Percentiles rank a stretch among this genome's conserved stretches.
Evolutionary conservation across 2,329 filamentous ascomycete genomes (phyloP).

Genomic region (Aspergillus transmontanensis): DNA sequence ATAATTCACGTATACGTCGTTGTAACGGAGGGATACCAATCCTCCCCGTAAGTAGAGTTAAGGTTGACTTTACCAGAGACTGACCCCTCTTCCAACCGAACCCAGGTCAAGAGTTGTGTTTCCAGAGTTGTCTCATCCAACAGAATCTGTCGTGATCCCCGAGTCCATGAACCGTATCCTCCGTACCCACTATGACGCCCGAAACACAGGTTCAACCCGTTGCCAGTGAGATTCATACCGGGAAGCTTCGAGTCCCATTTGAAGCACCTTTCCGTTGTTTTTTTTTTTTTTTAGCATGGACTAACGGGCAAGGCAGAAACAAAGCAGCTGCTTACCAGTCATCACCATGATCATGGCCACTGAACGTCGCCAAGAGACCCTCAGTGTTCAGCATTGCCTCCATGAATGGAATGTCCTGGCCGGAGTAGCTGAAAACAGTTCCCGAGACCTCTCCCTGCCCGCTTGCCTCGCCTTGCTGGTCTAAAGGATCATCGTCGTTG

Average conservation of each 20-base stretch:
- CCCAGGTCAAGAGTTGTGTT: constrained; percentile 57
- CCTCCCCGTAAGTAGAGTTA: constrained; percentile 49
- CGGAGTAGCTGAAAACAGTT: constrained; percentile 18
- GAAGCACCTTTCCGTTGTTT: constrained; percentile 37
- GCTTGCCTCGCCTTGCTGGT: constrained; percentile 12
- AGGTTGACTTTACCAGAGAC: constrained; percentile 56
- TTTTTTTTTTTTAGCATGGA: neutral
- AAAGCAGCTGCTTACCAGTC: constrained; percentile 53
- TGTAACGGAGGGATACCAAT: neutral
- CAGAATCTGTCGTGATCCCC: constrained; percentile 61
- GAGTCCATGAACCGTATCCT: constrained; percentile 66
- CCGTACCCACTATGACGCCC: constrained; percentile 71
- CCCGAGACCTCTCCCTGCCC: constrained; percentile 28
- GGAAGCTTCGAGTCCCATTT: constrained; percentile 37
- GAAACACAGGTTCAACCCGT: constrained; percentile 56
- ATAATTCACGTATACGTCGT: no score
- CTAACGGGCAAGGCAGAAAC: no score
- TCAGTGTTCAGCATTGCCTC: constrained; percentile 57
- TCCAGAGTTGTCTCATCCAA: constrained; percentile 49
- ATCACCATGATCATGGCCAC: constrained; percentile 68
- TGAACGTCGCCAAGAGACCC: constrained; percentile 62
- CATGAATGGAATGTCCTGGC: constrained; percentile 65
- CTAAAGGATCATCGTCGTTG: constrained; percentile 46
- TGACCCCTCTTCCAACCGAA: constrained; percentile 60
- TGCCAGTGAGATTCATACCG: constrained; percentile 40